Evolutionary conservation across 2,329 filamentous ascomycete genomes (phyloP).

Genomic region (Colletotrichum ledebouriae): DNA sequence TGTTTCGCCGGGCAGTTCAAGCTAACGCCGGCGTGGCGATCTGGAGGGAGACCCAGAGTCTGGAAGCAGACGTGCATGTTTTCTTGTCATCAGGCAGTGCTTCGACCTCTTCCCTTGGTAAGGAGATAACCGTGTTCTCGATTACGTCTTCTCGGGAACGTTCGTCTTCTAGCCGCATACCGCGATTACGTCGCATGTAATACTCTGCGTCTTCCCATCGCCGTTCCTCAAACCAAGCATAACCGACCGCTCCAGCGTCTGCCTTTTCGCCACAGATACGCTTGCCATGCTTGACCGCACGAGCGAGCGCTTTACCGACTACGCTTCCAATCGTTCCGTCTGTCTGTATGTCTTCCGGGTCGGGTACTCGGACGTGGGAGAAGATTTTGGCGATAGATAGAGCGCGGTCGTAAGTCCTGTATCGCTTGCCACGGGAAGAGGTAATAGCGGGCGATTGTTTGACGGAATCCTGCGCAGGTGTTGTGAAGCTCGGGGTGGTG

Average conservation of each 20-base stretch:
- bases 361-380: too few species aligned
- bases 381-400: too few species aligned
- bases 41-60: not conserved
- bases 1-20: constrained; percentile 18
- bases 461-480: constrained; percentile 29
- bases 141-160: not conserved
- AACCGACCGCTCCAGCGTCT: not conserved
- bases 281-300: too few species aligned
- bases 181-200: constrained; percentile 8
- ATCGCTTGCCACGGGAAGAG: constrained; percentile 6
- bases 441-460: constrained; percentile 4
- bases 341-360: too few species aligned
- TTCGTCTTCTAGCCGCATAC: constrained; percentile 1
- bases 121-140: not conserved
- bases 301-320: not conserved
- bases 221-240: not conserved
- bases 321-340: not conserved
- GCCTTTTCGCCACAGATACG: too few species aligned
- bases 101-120: constrained; percentile 4
- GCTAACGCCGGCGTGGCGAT: constrained; percentile 18
- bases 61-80: constrained; percentile 17
- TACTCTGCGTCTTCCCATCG: not conserved
- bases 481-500: constrained; percentile 28
- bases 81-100: not conserved
- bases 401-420: too few species aligned